Evolutionary conservation across 371 early-diverging fungal genomes (phyloP).

Genomic region (Basidiobolus meristosporus): DNA sequence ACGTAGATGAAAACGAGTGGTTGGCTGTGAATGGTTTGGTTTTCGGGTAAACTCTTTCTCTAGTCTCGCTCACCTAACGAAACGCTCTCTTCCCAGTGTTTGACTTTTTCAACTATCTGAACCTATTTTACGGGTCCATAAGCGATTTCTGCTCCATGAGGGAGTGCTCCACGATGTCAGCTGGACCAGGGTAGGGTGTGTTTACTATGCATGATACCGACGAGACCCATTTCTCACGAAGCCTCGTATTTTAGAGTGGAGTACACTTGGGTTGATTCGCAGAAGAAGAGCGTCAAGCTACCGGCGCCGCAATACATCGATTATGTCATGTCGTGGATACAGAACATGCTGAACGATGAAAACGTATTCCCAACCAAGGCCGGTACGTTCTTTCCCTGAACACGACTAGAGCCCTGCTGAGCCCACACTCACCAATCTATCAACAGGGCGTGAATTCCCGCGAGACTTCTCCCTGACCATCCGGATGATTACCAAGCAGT

Average conservation of each 20-base stretch:
- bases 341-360: slow-evolving; percentile 74
- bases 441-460: slow-evolving; percentile 53
- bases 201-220: background rate
- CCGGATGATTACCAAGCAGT: slow-evolving; percentile 53
- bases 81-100: slow-evolving; percentile 12
- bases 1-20: slow-evolving; percentile 89
- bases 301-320: slow-evolving; percentile 91
- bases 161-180: slow-evolving; percentile 74
- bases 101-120: slow-evolving; percentile 88
- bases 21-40: slow-evolving; percentile 66
- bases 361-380: slow-evolving; percentile 63
- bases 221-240: background rate
- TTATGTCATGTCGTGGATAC: slow-evolving; percentile 77
- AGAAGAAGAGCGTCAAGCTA: slow-evolving; percentile 58
- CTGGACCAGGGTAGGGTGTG: slow-evolving; percentile 46
- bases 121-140: slow-evolving; percentile 78
- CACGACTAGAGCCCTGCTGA: background rate
- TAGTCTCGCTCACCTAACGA: background rate
- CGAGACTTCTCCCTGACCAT: slow-evolving; percentile 47
- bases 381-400: slow-evolving; percentile 2
- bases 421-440: background rate
- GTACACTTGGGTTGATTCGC: slow-evolving; percentile 81
- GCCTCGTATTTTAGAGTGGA: slow-evolving; percentile 29
- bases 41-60: background rate
- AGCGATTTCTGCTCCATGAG: slow-evolving; percentile 73